These are phyloP conservation scores for Corymbia maculata DNA, from an alignment of 345 rosid genomes.

Conservation along the genomic window DNA sequence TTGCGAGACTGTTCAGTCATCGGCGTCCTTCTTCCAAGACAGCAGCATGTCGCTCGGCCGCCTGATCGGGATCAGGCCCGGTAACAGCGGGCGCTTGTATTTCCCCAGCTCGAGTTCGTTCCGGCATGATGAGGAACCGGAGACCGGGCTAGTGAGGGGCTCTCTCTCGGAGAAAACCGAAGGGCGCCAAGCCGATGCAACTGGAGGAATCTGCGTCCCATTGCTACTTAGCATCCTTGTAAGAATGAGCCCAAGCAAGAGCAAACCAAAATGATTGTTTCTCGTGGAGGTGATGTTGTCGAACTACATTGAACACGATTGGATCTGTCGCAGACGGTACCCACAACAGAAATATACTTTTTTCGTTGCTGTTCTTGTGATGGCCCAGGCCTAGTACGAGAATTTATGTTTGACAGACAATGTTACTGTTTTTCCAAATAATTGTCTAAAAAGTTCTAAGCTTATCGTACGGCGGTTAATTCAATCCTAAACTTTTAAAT, in stretches of 20 bases:
- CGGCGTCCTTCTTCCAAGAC: conserved; percentile 51
- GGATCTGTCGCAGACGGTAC: neutral
- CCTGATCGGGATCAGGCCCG: conserved; percentile 29
- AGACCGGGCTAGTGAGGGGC: neutral
- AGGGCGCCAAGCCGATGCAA: conserved; percentile 1
- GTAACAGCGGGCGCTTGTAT: conserved; percentile 18
- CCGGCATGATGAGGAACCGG: neutral
- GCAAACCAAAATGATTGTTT: conserved; percentile 5
- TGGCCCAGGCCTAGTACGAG: neutral
- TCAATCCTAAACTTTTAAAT: neutral
- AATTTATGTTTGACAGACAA: neutral
- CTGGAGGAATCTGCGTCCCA: conserved; percentile 43
- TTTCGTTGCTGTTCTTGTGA: neutral
- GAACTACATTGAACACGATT: neutral
- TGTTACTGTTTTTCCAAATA: neutral
- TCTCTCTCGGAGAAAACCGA: neutral
- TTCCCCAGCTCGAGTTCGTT: conserved; percentile 7
- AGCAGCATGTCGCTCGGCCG: conserved; percentile 31
- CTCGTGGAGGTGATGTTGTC: neutral
- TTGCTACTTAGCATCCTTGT: conserved; percentile 15
- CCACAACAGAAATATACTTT: neutral
- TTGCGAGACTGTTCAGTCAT: conserved; percentile 17
- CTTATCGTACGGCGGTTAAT: fast-evolving
- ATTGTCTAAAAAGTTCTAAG: fast-evolving
- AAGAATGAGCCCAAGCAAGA: conserved; percentile 30